Percentiles rank a stretch among this genome's conserved stretches.
These are phyloP conservation scores for Aspergillus latus DNA, from an alignment of 2,329 filamentous ascomycete species.

Conservation along the genomic window DNA sequence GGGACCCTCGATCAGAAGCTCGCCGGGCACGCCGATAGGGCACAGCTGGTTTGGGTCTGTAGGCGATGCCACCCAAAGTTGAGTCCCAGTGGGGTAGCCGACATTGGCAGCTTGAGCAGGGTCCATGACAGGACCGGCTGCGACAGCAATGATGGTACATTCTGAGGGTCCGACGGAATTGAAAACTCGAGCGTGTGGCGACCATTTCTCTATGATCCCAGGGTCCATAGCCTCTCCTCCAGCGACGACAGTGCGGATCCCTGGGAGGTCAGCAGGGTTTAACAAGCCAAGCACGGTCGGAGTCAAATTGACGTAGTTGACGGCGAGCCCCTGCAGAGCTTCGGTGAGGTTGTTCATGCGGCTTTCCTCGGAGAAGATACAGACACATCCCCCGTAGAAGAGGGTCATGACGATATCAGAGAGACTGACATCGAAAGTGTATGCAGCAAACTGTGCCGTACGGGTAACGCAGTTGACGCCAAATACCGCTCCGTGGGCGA, in stretches of 20 bases:
- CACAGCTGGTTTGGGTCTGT: neutral
- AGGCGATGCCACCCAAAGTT: neutral
- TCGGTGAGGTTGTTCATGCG: neutral
- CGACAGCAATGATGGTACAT: neutral
- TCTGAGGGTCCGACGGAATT: neutral
- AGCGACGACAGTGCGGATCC: neutral
- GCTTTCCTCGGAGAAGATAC: neutral
- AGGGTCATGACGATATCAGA: neutral
- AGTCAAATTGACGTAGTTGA: neutral
- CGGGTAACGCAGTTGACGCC: neutral
- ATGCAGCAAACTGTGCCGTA: neutral
- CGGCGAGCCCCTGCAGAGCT: neutral
- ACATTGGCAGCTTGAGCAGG: neutral
- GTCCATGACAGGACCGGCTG: neutral
- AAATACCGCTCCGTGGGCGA: neutral
- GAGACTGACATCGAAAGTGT: neutral
- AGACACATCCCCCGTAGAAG: neutral
- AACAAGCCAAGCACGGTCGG: neutral
- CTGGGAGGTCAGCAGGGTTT: neutral
- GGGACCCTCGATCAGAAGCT: constrained; percentile 28
- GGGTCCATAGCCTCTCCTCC: neutral
- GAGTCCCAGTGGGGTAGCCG: neutral
- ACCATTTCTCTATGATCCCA: neutral
- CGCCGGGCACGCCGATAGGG: constrained; percentile 19
- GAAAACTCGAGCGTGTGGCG: neutral